Base-by-base conservation (phyloP, 257 asterid genomes). In the Perilla frutescens region DNA sequence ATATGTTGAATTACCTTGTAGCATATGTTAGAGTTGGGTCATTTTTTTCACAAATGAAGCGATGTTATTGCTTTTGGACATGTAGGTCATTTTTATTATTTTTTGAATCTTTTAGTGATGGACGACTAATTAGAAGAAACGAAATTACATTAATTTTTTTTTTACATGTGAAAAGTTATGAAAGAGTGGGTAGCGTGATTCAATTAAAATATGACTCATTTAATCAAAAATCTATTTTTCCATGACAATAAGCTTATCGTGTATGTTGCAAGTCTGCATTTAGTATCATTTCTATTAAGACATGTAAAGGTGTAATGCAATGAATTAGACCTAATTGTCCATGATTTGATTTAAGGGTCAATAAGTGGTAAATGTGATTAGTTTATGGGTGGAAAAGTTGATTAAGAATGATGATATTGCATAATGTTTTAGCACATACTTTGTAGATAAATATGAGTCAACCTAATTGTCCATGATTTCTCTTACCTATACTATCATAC, bases 1-100 rank as follows among this genome's bases (percentile, higher is more conserved):
- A 39, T 36, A 36, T 37, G 14, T 48, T 59, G 37, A 39, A 40
- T 50, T 39, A 20, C 70, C 80, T 58, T 13, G 13, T 39, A 59
- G 51, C 12, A 29, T 61, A 6, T 60, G n/a, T 11, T 32, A 34
- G n/a, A 10, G 57, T 56, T 49, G 48, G 45, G 26, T 39, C 47
- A 49, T 5, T 69, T 9, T 43, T 64, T 43, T 13, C 26, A 20
- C 26, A 34, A 4, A 34, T 34, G 50, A 11, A 43, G 12, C 2
- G 11, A 1, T 59, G 47, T 71, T 45, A 56, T 29, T 71, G 37
- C 29, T 58, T 67, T 5, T 43, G 8, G 8, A 32, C 10, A 7
- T 31, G 3, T n/a, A 13, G 49, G 47, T 26, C 5, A 7, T 13
- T 58, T 71, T 44, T 29, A 57, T n/a, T 47, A 40, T 29, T 8